Base-by-base conservation (phyloP, 2,329 filamentous ascomycete genomes). In the Beauveria rudraprayagi region DNA sequence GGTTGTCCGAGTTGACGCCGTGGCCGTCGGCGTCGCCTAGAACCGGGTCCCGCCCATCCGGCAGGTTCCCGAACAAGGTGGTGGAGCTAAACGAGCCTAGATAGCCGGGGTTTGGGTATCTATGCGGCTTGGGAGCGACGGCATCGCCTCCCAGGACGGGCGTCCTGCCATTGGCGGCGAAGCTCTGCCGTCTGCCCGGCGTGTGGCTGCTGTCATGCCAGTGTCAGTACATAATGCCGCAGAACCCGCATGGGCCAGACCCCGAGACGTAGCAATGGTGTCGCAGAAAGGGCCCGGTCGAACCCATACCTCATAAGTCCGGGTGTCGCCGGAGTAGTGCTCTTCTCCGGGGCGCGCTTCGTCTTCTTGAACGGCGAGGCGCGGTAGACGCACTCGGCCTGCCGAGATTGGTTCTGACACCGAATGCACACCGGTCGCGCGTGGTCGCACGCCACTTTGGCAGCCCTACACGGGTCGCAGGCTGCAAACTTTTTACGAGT, bases 391-490 rank as follows among this genome's bases (percentile, higher is more conserved):
- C 66, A 67, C 34, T 60, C 34, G 16, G 28, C n/a, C 16, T 54
- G 46, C 22, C 61, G 63, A 11, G 59, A 58, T 34, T 56, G 50
- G 28, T 63, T 63, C 17, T 52, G 62, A 34, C 69, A 71, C 14
- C 69, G 65, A 24, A 65, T 64, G 47, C 70, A 72, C 19, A 64
- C 64, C 6, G 69, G 69, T 47, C 63, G 50, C n/a, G 58, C 44
- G 61, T 72, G 70, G 56, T 70, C 64, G 62, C 66, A 67, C 2
- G 66, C 67, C 16, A 69, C 59, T 48, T 70, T 70, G 3, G 67
- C 62, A 8, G 56, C 44, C 64, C 73, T 48, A 65, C 73, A 63
- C 58, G 72, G 51, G 64, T 72, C 63, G 66, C 71, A 69, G 1
- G 67, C 67, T 30, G 60, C 53, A 40, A 56, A 61, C 24, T 57